Base-by-base conservation (phyloP, 805 yeast species). In the Candida ficus region DNA sequence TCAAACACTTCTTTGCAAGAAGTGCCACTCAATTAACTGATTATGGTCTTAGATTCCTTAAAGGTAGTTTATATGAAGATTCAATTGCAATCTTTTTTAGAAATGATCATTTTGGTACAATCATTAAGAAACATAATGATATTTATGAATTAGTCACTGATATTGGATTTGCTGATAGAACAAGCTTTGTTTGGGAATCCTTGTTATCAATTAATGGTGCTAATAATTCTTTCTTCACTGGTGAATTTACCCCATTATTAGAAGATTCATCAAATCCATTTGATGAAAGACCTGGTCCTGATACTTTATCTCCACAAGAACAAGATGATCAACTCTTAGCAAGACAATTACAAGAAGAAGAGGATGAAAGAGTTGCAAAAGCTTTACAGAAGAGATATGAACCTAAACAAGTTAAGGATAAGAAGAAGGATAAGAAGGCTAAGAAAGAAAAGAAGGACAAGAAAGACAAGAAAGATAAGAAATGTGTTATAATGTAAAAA, bases 41-140 rank as follows among this genome's bases (percentile, higher is more conserved):
- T 1, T 62, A 67, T 35, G 99, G 99, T 0, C 58, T 85, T 12
- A 42, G 56, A 1, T 63, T 64, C 38, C 57, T 85, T 46, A 64
- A 66, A 44, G 57, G 62, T 6, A 53, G 68, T 4, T 56, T 86
- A 21, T 55, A 60, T 1, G 69, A 71, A 13, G 79, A 79, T 31
- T 72, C 80, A 7, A 69, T 80, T 41, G 75, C 80, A 1, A 78
- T 91, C 0, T 74, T 91, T 46, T 93, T 90, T 66, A 72, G 97
- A 54, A 91, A 93, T 61, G 90, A 93, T 59, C 96, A 89, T 59
- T 91, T 86, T 61, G 75, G 75, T 47, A 87, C 96, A 0, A 57
- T 90, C 10, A 73, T 61, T 42, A 80, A 80, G 53, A 58, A 59
- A 18, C 60, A 58, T 14, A 63, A 61, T 30, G 68, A 67, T 22